A percentile compares a stretch with the other conserved stretches of the same genome.
Evolutionary conservation across 1,139 yeast genomes (phyloP).

Genomic region (Tardiomyces depauwii): DNA sequence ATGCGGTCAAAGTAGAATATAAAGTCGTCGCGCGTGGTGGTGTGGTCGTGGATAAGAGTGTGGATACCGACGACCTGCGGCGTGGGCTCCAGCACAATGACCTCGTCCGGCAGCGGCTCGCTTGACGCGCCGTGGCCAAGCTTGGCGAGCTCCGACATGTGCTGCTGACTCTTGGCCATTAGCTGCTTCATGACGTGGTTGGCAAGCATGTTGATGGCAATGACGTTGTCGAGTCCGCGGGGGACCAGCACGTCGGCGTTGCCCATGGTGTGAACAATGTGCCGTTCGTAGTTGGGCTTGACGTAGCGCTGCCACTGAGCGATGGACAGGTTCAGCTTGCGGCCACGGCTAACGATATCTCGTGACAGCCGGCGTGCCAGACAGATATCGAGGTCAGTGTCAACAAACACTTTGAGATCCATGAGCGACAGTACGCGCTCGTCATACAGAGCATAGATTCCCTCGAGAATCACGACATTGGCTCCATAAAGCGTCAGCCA

Average conservation of each 20-base stretch:
- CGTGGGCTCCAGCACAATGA: constrained; percentile 36
- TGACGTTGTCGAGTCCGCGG: constrained; percentile 69
- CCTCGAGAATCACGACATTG: constrained; percentile 84
- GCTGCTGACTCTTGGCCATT: constrained; percentile 49
- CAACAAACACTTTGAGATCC: constrained; percentile 84
- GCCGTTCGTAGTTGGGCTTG: constrained; percentile 78
- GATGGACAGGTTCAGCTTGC: constrained; percentile 73
- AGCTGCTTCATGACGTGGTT: constrained; percentile 71
- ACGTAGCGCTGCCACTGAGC: constrained; percentile 87
- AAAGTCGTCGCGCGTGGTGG: constrained; percentile 60
- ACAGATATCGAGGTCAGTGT: constrained; percentile 88
- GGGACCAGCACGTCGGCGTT: constrained; percentile 84
- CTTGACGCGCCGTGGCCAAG: constrained; percentile 33
- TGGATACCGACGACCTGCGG: constrained; percentile 66
- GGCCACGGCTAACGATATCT: constrained; percentile 75
- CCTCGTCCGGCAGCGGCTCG: constrained; percentile 1
- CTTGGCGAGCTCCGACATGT: constrained; percentile 45
- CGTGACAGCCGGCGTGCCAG: constrained; percentile 77
- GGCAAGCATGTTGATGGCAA: constrained; percentile 71
- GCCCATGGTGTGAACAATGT: constrained; percentile 66
- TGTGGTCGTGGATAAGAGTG: constrained; percentile 50
- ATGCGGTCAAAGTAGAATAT: constrained; percentile 78
- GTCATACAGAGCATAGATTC: constrained; percentile 76
- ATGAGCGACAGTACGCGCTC: constrained; percentile 57
- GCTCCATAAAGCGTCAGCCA: constrained; percentile 83